phyloP scores from a whole-genome alignment of 2,329 filamentous ascomycete genomes.

The Tolypocladium amazonense region DNA sequence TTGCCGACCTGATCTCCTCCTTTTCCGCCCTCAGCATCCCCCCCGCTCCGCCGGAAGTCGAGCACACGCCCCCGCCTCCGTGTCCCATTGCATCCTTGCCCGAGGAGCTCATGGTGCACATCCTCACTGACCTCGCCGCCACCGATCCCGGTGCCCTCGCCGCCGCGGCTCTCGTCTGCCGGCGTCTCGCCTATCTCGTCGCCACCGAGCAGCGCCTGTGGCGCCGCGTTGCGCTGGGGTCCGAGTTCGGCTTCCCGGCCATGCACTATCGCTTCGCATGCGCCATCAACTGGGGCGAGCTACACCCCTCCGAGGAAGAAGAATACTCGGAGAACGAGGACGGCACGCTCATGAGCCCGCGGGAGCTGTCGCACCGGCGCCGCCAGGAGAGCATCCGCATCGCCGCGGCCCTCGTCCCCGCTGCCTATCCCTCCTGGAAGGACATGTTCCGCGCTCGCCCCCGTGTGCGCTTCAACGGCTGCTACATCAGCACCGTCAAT shows the following conservation, averaged over 20 bases:
- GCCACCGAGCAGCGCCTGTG: conserved; percentile 78
- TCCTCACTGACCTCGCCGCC: conserved; percentile 62
- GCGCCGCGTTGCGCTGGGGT: conserved; percentile 61
- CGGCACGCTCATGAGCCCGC: background rate
- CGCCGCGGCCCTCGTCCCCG: conserved; percentile 30
- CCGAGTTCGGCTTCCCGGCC: conserved; percentile 64
- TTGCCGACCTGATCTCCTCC: conserved; percentile 61
- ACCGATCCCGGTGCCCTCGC: conserved; percentile 67
- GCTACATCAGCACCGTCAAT: conserved; percentile 95
- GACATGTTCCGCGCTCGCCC: conserved; percentile 73
- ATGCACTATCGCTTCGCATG: conserved; percentile 76
- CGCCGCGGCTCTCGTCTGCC: conserved; percentile 72
- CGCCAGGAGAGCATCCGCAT: conserved; percentile 20
- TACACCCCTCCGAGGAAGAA: conserved; percentile 18
- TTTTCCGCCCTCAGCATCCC: conserved; percentile 65
- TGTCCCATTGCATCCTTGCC: conserved; percentile 72
- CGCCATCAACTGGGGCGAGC: conserved; percentile 43
- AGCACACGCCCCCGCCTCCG: conserved; percentile 61
- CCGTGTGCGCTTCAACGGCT: conserved; percentile 84
- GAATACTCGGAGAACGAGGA: background rate
- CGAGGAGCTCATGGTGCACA: conserved; percentile 73
- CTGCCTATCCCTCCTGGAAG: conserved; percentile 43
- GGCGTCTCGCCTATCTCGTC: conserved; percentile 75
- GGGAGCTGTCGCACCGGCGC: conserved; percentile 22
- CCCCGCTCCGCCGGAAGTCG: conserved; percentile 54